phyloP scores from a whole-genome alignment of 2,329 filamentous ascomycete genomes.

The Coniella lustricola region DNA sequence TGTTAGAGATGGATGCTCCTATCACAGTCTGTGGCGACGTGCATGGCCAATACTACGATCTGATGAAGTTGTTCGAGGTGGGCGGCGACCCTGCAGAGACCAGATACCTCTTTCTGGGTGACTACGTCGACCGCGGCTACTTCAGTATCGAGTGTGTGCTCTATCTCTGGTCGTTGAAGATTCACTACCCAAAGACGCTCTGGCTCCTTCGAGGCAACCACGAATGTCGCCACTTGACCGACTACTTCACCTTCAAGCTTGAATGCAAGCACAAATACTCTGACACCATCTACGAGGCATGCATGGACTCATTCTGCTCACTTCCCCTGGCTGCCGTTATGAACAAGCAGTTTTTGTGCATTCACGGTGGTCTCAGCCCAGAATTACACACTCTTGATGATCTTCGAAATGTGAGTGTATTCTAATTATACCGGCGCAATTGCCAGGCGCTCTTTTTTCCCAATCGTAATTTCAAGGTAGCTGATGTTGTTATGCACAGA shows the following conservation, averaged over 20 bases:
- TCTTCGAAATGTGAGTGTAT: constrained; percentile 65
- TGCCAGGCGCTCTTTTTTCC: not conserved
- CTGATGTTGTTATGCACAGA: constrained; percentile 46
- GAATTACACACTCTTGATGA: constrained; percentile 95
- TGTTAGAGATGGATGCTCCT: constrained; percentile 98
- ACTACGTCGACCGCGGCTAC: constrained; percentile 97
- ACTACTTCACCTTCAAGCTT: constrained; percentile 99
- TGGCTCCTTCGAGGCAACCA: constrained; percentile 98
- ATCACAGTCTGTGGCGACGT: constrained; percentile 98
- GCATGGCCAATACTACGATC: constrained; percentile 96
- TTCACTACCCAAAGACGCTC: constrained; percentile 95
- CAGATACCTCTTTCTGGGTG: constrained; percentile 90
- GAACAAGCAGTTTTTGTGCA: constrained; percentile 99
- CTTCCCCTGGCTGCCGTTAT: constrained; percentile 92
- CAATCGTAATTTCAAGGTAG: constrained; percentile 14
- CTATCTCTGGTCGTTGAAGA: constrained; percentile 97
- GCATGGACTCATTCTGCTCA: constrained; percentile 96
- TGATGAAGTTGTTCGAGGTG: constrained; percentile 99
- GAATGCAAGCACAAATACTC: constrained; percentile 99
- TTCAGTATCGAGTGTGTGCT: constrained; percentile 99
- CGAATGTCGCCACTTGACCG: constrained; percentile 96
- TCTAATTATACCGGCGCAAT: not conserved
- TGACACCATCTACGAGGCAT: constrained; percentile 90
- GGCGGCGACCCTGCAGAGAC: constrained; percentile 95
- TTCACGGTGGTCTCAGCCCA: constrained; percentile 92